A percentile compares a stretch with the other conserved stretches of the same genome.
These are phyloP conservation scores for Aspergillus nidulans DNA, from an alignment of 495 filamentous ascomycete species.

Conservation along the genomic window DNA sequence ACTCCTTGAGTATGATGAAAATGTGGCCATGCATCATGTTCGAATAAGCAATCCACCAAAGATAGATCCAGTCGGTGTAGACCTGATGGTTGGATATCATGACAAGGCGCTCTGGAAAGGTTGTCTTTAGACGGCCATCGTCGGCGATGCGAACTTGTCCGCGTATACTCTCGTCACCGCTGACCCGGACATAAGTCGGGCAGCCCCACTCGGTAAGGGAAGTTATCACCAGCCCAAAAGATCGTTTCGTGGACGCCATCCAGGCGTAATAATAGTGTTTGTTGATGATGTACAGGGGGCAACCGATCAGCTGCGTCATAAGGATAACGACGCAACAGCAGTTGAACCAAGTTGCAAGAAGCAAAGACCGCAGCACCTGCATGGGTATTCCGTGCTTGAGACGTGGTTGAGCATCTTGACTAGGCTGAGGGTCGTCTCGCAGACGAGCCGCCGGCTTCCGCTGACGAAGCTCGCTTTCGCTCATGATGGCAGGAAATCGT, in stretches of 20 bases:
- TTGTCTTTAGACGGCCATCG: constrained; percentile 52
- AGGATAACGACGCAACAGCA: constrained; percentile 50
- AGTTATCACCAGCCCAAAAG: constrained; percentile 56
- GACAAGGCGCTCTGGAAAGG: constrained; percentile 58
- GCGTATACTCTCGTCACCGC: constrained; percentile 55
- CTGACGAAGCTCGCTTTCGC: constrained; percentile 37
- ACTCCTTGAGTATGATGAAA: constrained; percentile 68
- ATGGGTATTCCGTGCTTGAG: constrained; percentile 63
- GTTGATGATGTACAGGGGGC: constrained; percentile 57
- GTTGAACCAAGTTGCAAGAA: constrained; percentile 62
- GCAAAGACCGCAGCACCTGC: constrained; percentile 60
- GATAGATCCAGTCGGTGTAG: constrained; percentile 68
- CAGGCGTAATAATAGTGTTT: constrained; percentile 57
- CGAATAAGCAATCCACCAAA: constrained; percentile 68
- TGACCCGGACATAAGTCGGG: constrained; percentile 57
- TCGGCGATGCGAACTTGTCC: constrained; percentile 51
- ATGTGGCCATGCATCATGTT: constrained; percentile 62
- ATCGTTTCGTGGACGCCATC: constrained; percentile 64
- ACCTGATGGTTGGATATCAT: constrained; percentile 67
- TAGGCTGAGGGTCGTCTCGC: constrained; percentile 2
- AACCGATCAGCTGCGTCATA: constrained; percentile 51
- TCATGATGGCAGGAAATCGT: constrained; percentile 27
- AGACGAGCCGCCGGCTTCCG: constrained; percentile 26
- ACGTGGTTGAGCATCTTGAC: constrained; percentile 37
- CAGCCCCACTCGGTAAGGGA: constrained; percentile 60